phyloP scores from a whole-genome alignment of 108 stramenopile species.

The Cyclotella choctawhatcheeana region DNA sequence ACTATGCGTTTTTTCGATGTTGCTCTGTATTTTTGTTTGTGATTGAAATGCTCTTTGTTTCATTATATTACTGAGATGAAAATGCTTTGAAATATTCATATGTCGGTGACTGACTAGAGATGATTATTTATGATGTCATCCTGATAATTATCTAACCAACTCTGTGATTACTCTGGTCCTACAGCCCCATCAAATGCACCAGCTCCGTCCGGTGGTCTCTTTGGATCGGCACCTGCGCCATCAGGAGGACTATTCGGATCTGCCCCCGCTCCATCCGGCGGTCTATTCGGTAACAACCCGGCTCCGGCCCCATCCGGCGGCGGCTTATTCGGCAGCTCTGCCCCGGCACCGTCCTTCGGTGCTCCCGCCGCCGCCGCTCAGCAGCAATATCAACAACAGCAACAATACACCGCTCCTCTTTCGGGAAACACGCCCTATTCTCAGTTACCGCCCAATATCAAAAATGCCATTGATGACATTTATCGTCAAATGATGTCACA shows the following conservation, averaged over 20 bases:
- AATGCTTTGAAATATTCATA: no score
- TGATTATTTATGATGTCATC: no score
- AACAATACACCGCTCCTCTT: constrained; percentile 51
- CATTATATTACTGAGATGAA: background rate
- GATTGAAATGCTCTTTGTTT: background rate
- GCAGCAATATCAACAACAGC: constrained; percentile 31
- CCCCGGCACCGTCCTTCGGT: constrained; percentile 27
- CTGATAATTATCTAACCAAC: background rate
- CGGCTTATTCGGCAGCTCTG: constrained; percentile 13
- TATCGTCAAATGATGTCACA: constrained; percentile 83
- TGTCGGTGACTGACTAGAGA: no score
- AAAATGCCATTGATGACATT: constrained; percentile 72
- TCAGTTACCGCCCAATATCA: constrained; percentile 62
- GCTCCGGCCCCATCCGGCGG: constrained; percentile 31
- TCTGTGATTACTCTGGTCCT: background rate
- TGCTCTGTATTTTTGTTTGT: background rate
- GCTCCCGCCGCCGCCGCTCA: constrained; percentile 17
- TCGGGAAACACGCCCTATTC: constrained; percentile 69
- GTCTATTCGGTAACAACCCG: constrained; percentile 32
- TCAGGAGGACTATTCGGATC: constrained; percentile 34
- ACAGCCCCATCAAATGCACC: background rate
- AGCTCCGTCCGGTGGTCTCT: constrained; percentile 2
- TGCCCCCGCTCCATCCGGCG: constrained; percentile 15
- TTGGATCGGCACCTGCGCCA: constrained; percentile 30
- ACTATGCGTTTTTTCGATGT: background rate